Evolutionary conservation across 176 grass and related monocot genomes (phyloP).

Genomic region (Avena insularis): DNA sequence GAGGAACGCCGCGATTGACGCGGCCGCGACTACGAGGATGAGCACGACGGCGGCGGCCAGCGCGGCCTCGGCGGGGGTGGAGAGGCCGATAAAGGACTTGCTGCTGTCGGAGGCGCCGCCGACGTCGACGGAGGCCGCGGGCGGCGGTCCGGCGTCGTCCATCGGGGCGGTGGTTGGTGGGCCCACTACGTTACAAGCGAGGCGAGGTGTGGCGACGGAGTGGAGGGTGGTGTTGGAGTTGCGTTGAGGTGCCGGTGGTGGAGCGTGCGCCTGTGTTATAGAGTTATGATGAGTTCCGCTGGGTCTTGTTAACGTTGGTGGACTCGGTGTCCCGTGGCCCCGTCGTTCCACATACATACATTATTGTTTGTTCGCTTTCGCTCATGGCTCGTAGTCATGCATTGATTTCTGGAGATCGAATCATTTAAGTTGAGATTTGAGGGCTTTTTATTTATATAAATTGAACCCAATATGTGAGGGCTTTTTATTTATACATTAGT

Average conservation of each 20-base stretch:
- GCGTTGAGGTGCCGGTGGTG: not conserved
- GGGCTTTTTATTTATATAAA: too few species aligned
- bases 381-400: not conserved
- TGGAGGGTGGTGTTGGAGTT: not conserved
- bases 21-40: constrained; percentile 51
- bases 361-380: not conserved
- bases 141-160: constrained; percentile 52
- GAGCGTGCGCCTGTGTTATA: constrained; percentile 45
- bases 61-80: constrained; percentile 30
- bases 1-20: constrained; percentile 29
- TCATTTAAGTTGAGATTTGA: constrained; percentile 11
- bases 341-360: not conserved
- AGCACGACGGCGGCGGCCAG: constrained; percentile 25
- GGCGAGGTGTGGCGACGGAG: not conserved
- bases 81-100: constrained; percentile 36
- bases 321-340: constrained; percentile 38
- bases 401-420: not conserved
- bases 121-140: not conserved
- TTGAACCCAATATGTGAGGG: not conserved
- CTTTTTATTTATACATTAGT: not conserved
- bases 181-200: constrained; percentile 25
- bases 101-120: not conserved
- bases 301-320: constrained; percentile 37
- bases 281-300: constrained; percentile 4
- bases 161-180: constrained; percentile 36